A percentile compares a stretch with the other conserved stretches of the same genome.
These are phyloP conservation scores for Starmerella apicola DNA, from an alignment of 805 yeast species.

Conservation along the genomic window DNA sequence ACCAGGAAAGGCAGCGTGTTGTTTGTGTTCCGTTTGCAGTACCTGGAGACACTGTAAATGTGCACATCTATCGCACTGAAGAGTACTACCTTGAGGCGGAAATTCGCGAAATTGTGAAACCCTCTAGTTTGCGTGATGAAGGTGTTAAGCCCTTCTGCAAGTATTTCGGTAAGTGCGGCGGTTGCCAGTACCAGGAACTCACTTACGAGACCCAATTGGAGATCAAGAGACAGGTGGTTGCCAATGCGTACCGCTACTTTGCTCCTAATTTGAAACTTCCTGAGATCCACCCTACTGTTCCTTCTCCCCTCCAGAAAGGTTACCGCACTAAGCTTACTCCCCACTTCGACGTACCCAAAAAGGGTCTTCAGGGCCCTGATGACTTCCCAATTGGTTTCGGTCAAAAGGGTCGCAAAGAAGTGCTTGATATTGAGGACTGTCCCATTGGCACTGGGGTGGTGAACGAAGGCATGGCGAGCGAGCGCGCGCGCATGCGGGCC, in stretches of 20 bases:
- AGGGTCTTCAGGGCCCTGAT: constrained; percentile 6
- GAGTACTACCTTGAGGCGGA: constrained; percentile 67
- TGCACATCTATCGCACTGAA: constrained; percentile 67
- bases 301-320: constrained; percentile 61
- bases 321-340: constrained; percentile 94
- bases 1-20: constrained; percentile 45
- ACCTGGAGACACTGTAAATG: constrained; percentile 68
- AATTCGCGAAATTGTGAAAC: constrained; percentile 39
- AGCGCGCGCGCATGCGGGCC: constrained; percentile 44
- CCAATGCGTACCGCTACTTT: constrained; percentile 67
- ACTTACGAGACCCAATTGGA: constrained; percentile 59
- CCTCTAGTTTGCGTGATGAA: constrained; percentile 38
- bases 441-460: constrained; percentile 73
- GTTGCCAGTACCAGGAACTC: constrained; percentile 83
- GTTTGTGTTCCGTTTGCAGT: constrained; percentile 75
- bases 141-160: constrained; percentile 60
- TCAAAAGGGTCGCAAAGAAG: constrained; percentile 52
- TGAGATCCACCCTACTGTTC: constrained; percentile 46
- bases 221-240: constrained; percentile 61
- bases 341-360: constrained; percentile 71
- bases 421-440: constrained; percentile 90
- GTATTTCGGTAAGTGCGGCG: constrained; percentile 87
- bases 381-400: constrained; percentile 75
- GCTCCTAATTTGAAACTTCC: constrained; percentile 46
- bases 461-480: constrained; percentile 59